Evolutionary conservation across 129 eudicot species (phyloP).

Genomic region (Flaveria brownii): DNA sequence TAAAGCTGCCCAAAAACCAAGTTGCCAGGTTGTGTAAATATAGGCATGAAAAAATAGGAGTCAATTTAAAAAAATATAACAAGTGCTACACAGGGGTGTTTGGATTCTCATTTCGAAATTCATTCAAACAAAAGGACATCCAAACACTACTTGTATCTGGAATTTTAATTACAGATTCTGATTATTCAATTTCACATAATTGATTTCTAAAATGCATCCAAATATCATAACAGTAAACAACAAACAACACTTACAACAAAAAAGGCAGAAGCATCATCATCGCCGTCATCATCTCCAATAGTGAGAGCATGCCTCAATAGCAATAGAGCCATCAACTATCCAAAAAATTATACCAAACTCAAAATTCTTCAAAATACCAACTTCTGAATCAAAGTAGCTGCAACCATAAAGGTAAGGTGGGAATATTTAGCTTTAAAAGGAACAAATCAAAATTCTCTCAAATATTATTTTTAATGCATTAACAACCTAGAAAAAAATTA

Average conservation of each 20-base stretch:
- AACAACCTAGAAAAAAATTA: too few species aligned
- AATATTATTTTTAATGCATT: neutral
- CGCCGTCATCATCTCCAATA: constrained; percentile 54
- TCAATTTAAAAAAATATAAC: neutral
- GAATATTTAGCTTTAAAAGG: neutral
- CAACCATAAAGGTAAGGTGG: neutral
- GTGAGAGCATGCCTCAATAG: constrained; percentile 70
- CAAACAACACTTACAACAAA: constrained; percentile 58
- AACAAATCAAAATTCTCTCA: too few species aligned
- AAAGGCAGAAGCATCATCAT: constrained; percentile 62
- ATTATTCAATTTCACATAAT: neutral
- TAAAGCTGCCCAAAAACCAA: too few species aligned
- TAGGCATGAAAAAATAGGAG: too few species aligned
- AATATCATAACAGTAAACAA: neutral
- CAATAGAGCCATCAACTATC: constrained; percentile 69
- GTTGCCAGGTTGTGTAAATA: too few species aligned
- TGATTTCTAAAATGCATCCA: neutral
- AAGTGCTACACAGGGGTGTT: neutral
- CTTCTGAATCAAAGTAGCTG: neutral
- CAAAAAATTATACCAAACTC: constrained; percentile 1
- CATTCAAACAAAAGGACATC: neutral
- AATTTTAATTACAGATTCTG: neutral
- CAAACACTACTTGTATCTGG: neutral
- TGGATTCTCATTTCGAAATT: neutral
- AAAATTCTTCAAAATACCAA: neutral